phyloP scores from a whole-genome alignment of 768 basidiomycete genomes.

The Pleurotus tuber-regium region DNA sequence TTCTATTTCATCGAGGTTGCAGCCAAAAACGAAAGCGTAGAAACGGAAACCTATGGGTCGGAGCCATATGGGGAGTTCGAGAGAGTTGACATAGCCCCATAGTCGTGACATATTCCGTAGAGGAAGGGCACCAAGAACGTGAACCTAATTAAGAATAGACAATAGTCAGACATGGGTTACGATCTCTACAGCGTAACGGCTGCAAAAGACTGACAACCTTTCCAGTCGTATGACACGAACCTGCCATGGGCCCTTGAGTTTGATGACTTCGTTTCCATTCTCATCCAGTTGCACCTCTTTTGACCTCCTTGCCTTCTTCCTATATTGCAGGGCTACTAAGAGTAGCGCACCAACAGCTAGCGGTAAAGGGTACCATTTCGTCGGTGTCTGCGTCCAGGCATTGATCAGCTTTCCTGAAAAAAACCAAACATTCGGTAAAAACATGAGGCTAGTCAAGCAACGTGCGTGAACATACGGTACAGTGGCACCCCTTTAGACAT shows the following conservation, averaged over 20 bases:
- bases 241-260: conserved; percentile 91
- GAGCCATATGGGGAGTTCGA: conserved; percentile 93
- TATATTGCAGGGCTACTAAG: conserved; percentile 74
- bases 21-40: conserved; percentile 88
- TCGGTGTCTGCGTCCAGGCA: conserved; percentile 86
- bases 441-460: conserved; percentile 7
- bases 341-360: conserved; percentile 88
- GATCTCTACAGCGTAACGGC: background rate
- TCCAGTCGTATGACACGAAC: conserved; percentile 44
- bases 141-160: conserved; percentile 54
- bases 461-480: conserved; percentile 41
- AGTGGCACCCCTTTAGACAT: conserved; percentile 37
- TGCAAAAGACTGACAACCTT: background rate
- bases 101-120: conserved; percentile 93
- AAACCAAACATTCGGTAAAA: conserved; percentile 7
- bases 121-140: conserved; percentile 93
- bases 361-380: conserved; percentile 94
- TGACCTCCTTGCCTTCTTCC: conserved; percentile 50
- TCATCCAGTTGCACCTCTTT: conserved; percentile 78
- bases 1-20: conserved; percentile 91
- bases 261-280: conserved; percentile 78
- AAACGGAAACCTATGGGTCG: conserved; percentile 86
- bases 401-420: conserved; percentile 58
- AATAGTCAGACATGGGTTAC: conserved; percentile 2
- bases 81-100: conserved; percentile 94